These are phyloP conservation scores for Hypholoma fasciculare DNA, from an alignment of 768 basidiomycete species.

Conservation along the genomic window DNA sequence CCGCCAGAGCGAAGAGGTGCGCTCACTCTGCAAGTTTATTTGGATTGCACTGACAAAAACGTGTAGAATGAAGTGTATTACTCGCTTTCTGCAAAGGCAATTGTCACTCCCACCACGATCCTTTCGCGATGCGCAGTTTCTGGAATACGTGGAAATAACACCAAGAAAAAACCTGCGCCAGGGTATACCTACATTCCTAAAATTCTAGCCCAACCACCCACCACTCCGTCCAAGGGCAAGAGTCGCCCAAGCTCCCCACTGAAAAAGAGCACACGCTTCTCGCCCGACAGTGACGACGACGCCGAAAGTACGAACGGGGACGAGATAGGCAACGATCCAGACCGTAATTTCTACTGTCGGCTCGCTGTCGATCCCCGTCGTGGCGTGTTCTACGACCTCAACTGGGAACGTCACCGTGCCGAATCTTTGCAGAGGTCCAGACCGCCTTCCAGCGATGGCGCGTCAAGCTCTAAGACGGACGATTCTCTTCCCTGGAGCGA, in stretches of 20 bases:
- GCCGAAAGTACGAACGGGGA: slow-evolving; percentile 17
- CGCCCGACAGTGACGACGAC: slow-evolving; percentile 13
- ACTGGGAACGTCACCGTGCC: slow-evolving; percentile 53
- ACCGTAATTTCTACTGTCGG: slow-evolving; percentile 51
- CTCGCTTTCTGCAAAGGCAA: slow-evolving; percentile 46
- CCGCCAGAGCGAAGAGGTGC: slow-evolving; percentile 60
- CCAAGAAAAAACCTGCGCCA: slow-evolving; percentile 5
- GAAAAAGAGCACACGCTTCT: slow-evolving; percentile 21
- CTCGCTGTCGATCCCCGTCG: slow-evolving; percentile 57
- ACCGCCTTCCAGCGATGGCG: slow-evolving; percentile 26
- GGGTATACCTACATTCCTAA: not conserved
- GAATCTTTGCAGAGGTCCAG: slow-evolving; percentile 31
- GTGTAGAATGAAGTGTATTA: slow-evolving; percentile 78
- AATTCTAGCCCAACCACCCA: slow-evolving; percentile 4
- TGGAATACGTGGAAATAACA: slow-evolving; percentile 18
- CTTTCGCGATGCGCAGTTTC: slow-evolving; percentile 52
- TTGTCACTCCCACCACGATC: slow-evolving; percentile 52
- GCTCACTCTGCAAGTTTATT: slow-evolving; percentile 14
- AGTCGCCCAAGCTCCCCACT: slow-evolving; percentile 14
- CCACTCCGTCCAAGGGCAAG: slow-evolving; percentile 18
- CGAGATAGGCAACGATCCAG: slow-evolving; percentile 14
- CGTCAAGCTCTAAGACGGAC: slow-evolving; percentile 18
- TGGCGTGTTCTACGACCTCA: slow-evolving; percentile 62
- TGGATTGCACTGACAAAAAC: not conserved
- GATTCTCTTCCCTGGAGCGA: slow-evolving; percentile 28